Conservation (phyloP, 768 basidiomycete species). For the Sarcodon aspratus region DNA sequence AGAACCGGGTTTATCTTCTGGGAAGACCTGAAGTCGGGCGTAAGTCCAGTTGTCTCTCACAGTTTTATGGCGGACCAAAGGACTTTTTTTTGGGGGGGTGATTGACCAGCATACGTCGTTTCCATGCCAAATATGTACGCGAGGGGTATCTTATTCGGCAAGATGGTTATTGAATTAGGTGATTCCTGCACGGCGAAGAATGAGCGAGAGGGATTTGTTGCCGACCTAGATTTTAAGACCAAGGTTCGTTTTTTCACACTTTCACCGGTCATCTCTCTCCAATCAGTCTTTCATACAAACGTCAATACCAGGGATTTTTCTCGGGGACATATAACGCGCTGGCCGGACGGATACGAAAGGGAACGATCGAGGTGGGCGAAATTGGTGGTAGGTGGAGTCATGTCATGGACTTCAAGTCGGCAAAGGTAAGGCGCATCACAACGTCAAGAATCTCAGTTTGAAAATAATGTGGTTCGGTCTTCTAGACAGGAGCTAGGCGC, state of each 20-base stretch:
- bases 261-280: neutral
- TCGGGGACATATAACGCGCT: slow-evolving; percentile 94
- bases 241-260: slow-evolving; percentile 42
- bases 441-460: neutral
- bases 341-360: slow-evolving; percentile 63
- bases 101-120: slow-evolving; percentile 60
- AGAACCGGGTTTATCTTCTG: slow-evolving; percentile 78
- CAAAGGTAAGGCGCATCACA: slow-evolving; percentile 34
- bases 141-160: slow-evolving; percentile 77
- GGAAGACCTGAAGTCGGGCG: slow-evolving; percentile 81
- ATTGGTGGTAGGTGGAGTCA: slow-evolving; percentile 87
- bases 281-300: neutral
- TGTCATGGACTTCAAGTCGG: slow-evolving; percentile 73
- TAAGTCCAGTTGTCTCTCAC: slow-evolving; percentile 24
- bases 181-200: slow-evolving; percentile 82
- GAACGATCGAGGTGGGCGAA: slow-evolving; percentile 65
- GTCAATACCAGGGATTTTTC: slow-evolving; percentile 70
- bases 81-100: neutral
- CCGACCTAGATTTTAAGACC: slow-evolving; percentile 95
- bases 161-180: slow-evolving; percentile 94
- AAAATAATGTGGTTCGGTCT: neutral
- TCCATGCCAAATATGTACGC: slow-evolving; percentile 99
- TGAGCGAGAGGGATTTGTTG: slow-evolving; percentile 58
- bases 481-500: slow-evolving; percentile 41
- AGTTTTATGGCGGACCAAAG: neutral